Percentiles rank a stretch among this genome's conserved stretches.
These are phyloP conservation scores for Sphagnum contortum DNA, from an alignment of 225 moss, liverwort and hornwort genomes.

Conservation along the genomic window DNA sequence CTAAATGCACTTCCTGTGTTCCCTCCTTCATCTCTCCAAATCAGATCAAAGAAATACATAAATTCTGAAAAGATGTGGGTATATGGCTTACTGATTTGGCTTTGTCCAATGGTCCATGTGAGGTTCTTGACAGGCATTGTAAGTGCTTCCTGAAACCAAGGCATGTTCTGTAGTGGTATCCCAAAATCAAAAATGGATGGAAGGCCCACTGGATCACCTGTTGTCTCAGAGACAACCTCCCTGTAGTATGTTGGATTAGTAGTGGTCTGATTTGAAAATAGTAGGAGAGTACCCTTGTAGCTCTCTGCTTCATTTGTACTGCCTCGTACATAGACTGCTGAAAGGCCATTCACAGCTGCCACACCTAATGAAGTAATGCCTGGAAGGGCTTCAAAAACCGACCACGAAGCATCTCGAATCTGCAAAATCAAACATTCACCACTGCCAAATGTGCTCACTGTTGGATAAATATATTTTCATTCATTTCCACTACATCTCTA, in stretches of 20 bases:
- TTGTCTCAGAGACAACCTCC: constrained; percentile 51
- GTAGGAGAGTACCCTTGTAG: constrained; percentile 31
- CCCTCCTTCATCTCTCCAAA: background rate
- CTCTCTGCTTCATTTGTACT: constrained; percentile 32
- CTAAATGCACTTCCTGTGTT: background rate
- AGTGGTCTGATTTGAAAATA: constrained; percentile 45
- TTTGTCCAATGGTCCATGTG: constrained; percentile 55
- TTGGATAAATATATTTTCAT: background rate
- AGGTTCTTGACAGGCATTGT: constrained; percentile 41
- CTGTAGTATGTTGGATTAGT: constrained; percentile 39
- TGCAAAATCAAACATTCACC: constrained; percentile 14
- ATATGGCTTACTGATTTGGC: constrained; percentile 45
- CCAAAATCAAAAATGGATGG: constrained; percentile 25
- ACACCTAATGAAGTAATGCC: constrained; percentile 63
- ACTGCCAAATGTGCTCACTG: background rate
- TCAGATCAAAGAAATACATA: constrained; percentile 1
- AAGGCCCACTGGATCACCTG: constrained; percentile 41
- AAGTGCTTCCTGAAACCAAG: constrained; percentile 53
- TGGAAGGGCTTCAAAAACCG: constrained; percentile 70
- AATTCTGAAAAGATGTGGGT: background rate
- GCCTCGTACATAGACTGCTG: constrained; percentile 48
- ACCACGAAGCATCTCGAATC: constrained; percentile 70
- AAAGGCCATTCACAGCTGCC: constrained; percentile 56
- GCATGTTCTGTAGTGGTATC: constrained; percentile 28
- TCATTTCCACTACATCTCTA: background rate